phyloP scores from a whole-genome alignment of 2,329 filamentous ascomycete species.

The Clarireedia monteithiana region DNA sequence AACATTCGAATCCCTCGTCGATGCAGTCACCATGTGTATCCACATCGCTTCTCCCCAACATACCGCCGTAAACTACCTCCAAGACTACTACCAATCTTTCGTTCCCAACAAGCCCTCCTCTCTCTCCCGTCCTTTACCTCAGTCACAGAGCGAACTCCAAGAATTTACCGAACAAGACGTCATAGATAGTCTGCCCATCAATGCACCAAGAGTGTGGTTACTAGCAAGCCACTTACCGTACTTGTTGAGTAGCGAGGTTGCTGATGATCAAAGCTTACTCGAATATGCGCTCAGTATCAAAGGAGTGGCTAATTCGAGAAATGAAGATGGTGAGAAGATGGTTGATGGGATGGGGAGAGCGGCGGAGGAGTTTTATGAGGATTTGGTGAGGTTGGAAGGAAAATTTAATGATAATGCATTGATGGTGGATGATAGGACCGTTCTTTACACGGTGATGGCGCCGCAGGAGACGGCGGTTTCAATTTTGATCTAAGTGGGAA shows the following conservation, averaged over 20 bases:
- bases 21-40: conserved; percentile 44
- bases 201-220: background rate
- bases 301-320: background rate
- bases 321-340: background rate
- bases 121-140: background rate
- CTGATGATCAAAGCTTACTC: background rate
- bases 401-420: background rate
- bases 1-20: conserved; percentile 16
- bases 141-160: background rate
- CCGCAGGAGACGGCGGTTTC: conserved; percentile 3
- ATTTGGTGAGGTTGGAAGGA: background rate
- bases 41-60: conserved; percentile 44
- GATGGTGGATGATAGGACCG: background rate
- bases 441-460: conserved; percentile 3
- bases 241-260: background rate
- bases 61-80: conserved; percentile 44
- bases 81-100: conserved; percentile 42
- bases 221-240: background rate
- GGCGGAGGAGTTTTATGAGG: conserved; percentile 2
- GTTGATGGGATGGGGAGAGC: background rate
- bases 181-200: background rate
- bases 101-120: conserved; percentile 23
- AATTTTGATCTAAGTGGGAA: background rate
- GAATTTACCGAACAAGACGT: background rate
- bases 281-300: conserved; percentile 1